Percentiles rank a stretch among this genome's conserved stretches.
These are phyloP conservation scores for Kwoniella dendrophila DNA, from an alignment of 768 basidiomycete species.

Conservation along the genomic window DNA sequence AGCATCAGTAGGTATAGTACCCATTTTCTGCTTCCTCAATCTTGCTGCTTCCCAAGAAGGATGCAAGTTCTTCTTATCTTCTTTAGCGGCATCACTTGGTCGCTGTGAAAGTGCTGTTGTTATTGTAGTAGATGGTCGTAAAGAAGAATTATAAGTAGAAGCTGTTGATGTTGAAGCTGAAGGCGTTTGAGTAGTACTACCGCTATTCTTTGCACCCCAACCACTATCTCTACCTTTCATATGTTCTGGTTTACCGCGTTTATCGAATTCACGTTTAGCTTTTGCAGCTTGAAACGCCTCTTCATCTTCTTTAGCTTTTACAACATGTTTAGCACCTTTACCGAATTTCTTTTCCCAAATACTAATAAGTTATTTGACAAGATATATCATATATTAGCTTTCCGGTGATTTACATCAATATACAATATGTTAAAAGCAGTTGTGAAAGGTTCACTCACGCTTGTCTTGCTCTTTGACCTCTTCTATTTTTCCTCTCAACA, in stretches of 20 bases:
- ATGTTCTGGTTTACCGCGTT: constrained; percentile 10
- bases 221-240: constrained; percentile 17
- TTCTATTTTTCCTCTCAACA: constrained; percentile 73
- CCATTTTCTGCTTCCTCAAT: constrained; percentile 63
- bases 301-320: constrained; percentile 60
- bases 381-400: constrained; percentile 17
- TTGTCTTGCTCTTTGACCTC: constrained; percentile 90
- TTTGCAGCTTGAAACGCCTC: constrained; percentile 1
- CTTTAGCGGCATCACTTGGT: neutral
- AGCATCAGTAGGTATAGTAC: constrained; percentile 60
- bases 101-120: neutral
- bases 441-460: constrained; percentile 67
- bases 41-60: constrained; percentile 97
- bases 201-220: neutral
- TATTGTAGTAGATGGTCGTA: neutral
- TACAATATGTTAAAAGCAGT: neutral
- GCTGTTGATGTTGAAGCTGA: neutral
- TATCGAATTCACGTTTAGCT: constrained; percentile 22
- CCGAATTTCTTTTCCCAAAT: constrained; percentile 99
- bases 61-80: constrained; percentile 64
- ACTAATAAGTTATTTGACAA: constrained; percentile 58
- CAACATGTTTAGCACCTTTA: constrained; percentile 84
- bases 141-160: neutral
- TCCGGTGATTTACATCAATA: neutral
- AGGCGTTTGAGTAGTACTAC: neutral